These are phyloP conservation scores for Plasmopara halstedii DNA, from an alignment of 352 stramenopile genomes.

Conservation along the genomic window DNA sequence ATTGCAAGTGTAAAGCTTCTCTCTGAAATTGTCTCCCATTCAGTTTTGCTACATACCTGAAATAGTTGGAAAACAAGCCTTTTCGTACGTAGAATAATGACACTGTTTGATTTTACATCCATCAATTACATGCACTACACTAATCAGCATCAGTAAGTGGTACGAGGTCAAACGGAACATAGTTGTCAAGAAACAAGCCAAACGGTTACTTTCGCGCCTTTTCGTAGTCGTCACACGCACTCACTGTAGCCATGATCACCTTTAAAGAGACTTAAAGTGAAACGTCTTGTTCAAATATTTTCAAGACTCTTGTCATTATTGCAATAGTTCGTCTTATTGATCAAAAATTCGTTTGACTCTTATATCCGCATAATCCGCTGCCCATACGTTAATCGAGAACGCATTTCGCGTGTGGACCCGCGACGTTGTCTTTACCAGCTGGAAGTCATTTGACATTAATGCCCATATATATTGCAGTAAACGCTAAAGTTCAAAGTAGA, in stretches of 20 bases:
- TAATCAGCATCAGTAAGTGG: too few relatives aligned
- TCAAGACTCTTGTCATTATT: too few relatives aligned
- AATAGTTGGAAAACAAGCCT: too few relatives aligned
- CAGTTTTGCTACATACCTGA: too few relatives aligned
- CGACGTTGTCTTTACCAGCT: slow-evolving; percentile 8
- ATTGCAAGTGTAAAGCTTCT: too few relatives aligned
- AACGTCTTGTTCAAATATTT: not conserved
- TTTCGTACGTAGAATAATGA: too few relatives aligned
- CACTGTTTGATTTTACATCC: not conserved
- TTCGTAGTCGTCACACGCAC: slow-evolving; percentile 9
- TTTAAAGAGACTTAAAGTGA: not conserved
- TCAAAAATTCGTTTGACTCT: slow-evolving; percentile 17
- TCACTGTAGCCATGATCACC: slow-evolving; percentile 17
- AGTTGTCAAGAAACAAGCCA: slow-evolving; percentile 15
- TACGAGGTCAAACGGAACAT: slow-evolving; percentile 19
- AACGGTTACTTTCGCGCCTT: slow-evolving; percentile 9
- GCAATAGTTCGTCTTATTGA: not conserved
- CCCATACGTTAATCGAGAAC: slow-evolving; percentile 21
- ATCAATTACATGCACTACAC: not conserved
- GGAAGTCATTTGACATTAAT: slow-evolving; percentile 14
- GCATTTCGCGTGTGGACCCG: slow-evolving; percentile 14
- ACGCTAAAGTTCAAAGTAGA: slow-evolving; percentile 8
- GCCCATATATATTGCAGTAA: too few relatives aligned
- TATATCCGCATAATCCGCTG: not conserved
- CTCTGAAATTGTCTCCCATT: too few relatives aligned